Percentiles rank a stretch among this genome's conserved stretches.
phyloP scores from a whole-genome alignment of 2,329 filamentous ascomycete genomes.

The Botrytis fragariae region DNA sequence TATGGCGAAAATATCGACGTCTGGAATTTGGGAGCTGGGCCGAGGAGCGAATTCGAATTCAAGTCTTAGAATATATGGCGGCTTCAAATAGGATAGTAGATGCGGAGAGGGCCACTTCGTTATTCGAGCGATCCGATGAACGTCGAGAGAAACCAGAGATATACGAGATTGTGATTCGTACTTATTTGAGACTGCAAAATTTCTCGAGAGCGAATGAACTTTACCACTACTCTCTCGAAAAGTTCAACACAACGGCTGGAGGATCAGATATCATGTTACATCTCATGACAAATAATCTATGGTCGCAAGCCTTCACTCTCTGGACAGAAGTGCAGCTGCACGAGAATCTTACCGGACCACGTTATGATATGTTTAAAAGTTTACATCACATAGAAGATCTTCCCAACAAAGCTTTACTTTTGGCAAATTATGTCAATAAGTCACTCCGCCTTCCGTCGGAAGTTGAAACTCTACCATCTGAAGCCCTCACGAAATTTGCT shows the following conservation, averaged over 20 bases:
- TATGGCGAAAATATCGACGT: slow-evolving; percentile 43
- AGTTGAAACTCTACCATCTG: not conserved
- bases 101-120: slow-evolving; percentile 43
- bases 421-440: slow-evolving; percentile 25
- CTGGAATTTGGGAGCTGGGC: slow-evolving; percentile 24
- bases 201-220: slow-evolving; percentile 39
- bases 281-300: slow-evolving; percentile 27
- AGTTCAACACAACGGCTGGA: slow-evolving; percentile 27
- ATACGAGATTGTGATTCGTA: slow-evolving; percentile 46
- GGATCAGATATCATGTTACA: slow-evolving; percentile 32
- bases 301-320: slow-evolving; percentile 30
- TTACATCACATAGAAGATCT: slow-evolving; percentile 8
- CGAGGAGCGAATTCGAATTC: slow-evolving; percentile 27
- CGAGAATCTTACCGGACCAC: not conserved
- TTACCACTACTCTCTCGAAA: slow-evolving; percentile 26
- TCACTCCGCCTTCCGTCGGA: not conserved
- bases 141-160: slow-evolving; percentile 42
- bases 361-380: slow-evolving; percentile 24
- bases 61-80: slow-evolving; percentile 42
- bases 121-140: slow-evolving; percentile 43
- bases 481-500: slow-evolving; percentile 24
- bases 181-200: slow-evolving; percentile 44
- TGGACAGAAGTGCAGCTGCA: slow-evolving; percentile 27
- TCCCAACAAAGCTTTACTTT: not conserved
- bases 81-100: slow-evolving; percentile 42